phyloP scores from a whole-genome alignment of 345 rosid genomes.

The Citrus medica region DNA sequence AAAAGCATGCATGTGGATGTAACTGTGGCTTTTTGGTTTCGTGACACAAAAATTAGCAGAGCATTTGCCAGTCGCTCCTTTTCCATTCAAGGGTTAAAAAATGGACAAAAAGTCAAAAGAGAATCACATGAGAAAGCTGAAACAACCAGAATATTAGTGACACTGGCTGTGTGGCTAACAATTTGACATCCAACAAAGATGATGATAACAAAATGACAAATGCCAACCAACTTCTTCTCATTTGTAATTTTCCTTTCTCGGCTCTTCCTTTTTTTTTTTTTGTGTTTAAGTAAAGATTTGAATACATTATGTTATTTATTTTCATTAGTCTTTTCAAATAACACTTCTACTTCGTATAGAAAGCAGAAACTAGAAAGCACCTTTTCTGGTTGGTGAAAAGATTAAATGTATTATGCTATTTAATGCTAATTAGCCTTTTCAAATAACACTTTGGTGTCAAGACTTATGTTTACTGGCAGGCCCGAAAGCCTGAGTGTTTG shows the following conservation, averaged over 20 bases:
- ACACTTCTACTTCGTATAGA: too few species aligned
- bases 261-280: neutral
- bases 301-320: neutral
- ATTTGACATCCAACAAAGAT: neutral
- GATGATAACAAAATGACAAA: neutral
- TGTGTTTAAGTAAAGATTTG: too few species aligned
- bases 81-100: neutral
- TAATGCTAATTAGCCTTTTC: neutral
- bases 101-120: neutral
- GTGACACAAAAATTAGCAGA: neutral
- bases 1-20: neutral
- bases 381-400: too few species aligned
- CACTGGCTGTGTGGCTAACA: too few species aligned
- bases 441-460: neutral
- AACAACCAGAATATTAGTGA: neutral
- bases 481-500: too few species aligned
- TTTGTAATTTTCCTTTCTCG: neutral
- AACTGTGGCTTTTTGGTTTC: neutral
- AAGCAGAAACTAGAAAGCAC: too few species aligned
- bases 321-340: neutral
- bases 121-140: neutral
- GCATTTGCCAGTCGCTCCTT: neutral
- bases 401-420: too few species aligned
- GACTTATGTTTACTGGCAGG: neutral
- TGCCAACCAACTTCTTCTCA: neutral